Evolutionary conservation across 306 rosid genomes (phyloP), one percentile per base, ranked within the genome.

Genomic region (Cucurbita ficifolia): DNA sequence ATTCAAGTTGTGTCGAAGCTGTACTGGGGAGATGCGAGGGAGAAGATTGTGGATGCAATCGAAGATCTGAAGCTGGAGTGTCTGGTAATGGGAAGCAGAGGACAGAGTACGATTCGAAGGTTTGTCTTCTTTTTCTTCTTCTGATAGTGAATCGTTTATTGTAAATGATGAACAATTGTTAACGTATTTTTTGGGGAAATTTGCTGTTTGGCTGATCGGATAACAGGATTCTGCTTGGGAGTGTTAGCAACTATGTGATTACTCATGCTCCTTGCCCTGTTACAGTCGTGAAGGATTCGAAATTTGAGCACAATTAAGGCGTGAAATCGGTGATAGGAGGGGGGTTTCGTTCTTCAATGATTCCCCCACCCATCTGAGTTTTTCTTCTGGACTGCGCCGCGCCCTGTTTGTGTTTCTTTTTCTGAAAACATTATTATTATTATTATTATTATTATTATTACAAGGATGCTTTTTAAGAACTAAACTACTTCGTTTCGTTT

Each of bases 21-120:
- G 49, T 88, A 88, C 61, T 90, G 98, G 96, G 98, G 98, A 24
- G 98, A 93, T 81, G 89, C 96, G 29, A 88, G 98, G 76, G 96
- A 93, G 89, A 93, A 88, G 79, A 83, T 93, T 10, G 69, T 93
- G 60, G 83, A 90, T 11, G 84, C 97, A 3, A 60, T 86, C 74
- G 96, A 88, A 79, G 97, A 87, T 42, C 87, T 93, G 76, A 88
- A 93, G 77, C 78, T 93, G 79, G 90, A 93, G 54, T 78, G 90
- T 72, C 46, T 93, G n/a, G 92, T 93, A 3, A 76, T 93, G 89
- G 98, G 98, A 83, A 93, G 89, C 86, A 93, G 98, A 82, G 98
- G 98, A 7, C 92, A 86, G 1, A 60, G 96, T 52, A 77, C 87
- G 62, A 75, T 93, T 53, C 61, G 67, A 81, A 93, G 97, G 98